Evolutionary conservation across 1,139 yeast genomes (phyloP), one percentile per base, ranked within the genome.

Genomic region (Kodamaea derodonti): DNA sequence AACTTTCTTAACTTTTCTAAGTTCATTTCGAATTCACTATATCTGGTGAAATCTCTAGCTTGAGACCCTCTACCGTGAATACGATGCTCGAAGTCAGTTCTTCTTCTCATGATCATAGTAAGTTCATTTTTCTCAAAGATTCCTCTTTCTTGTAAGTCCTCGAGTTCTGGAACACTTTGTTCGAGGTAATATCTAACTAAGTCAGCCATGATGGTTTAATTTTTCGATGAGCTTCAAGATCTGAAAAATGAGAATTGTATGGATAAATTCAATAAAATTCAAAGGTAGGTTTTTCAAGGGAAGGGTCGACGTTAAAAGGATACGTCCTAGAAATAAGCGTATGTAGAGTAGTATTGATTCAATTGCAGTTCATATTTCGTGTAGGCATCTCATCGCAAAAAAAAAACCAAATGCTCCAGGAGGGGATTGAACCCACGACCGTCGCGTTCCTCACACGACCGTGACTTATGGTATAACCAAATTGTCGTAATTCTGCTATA

Each of bases 41-140:
- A 94, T 47, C 75, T 74, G 40, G 87, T 54, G 54, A 80, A 94
- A 56, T 92, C 98, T 39, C 77, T 67, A 4, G 88, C 77, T 46
- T 75, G 80, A 14, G 92, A 77, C 2, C 95, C 95, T 58, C 97
- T 73, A 29, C 95, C 88, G 34, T 78, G 78, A 37, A 94, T 76
- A 42, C 96, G 67, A 58, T 92, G 96, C 60, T 94, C 99, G 50
- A 88, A 92, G 59, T 90, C 97, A 0, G 97, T 90, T 62, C 98
- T 76, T 55, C 88, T 78, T 62, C 92, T 80, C 90, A 92, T 87
- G 41, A 94, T 84, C 69, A 78, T 74, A 33, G 83, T 80, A 47
- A 88, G 79, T 58, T 94, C 98, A 50, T 76, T 75, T 51, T 82
- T 79, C 26, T 75, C 80, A 57, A 92, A 94, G 13, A 94, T 66